These are phyloP conservation scores for Thuidium tamariscinum DNA, from an alignment of 225 moss, liverwort and hornwort species.

Conservation along the genomic window DNA sequence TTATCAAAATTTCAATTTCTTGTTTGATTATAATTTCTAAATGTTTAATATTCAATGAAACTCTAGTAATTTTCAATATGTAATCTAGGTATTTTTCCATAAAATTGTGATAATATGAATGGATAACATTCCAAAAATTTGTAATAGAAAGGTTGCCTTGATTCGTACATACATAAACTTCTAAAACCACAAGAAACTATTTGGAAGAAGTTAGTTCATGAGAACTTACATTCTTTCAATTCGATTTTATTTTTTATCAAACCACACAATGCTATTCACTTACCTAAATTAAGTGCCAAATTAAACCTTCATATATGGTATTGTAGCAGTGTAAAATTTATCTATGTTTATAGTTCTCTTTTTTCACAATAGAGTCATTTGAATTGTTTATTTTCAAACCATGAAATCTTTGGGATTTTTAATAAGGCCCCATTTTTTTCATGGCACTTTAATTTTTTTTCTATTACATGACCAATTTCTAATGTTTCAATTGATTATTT, in stretches of 20 bases:
- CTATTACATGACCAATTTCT: not conserved
- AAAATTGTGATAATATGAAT: too few species aligned
- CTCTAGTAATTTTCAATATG: too few species aligned
- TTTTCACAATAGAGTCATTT: not conserved
- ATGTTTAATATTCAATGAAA: too few species aligned
- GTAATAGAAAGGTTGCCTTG: not conserved
- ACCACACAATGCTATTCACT: not conserved
- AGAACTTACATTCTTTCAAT: not conserved
- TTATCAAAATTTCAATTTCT: too few species aligned
- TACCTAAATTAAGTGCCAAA: too few species aligned
- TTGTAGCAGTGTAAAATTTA: not conserved
- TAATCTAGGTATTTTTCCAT: too few species aligned
- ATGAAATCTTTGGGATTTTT: not conserved
- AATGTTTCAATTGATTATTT: not conserved
- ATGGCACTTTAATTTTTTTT: not conserved
- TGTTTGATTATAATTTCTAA: too few species aligned
- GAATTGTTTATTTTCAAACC: not conserved
- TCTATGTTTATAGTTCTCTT: not conserved
- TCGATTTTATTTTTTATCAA: not conserved
- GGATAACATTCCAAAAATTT: too few species aligned
- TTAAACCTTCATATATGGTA: too few species aligned
- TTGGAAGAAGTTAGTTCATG: not conserved
- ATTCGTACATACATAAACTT: not conserved
- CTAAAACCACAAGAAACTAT: not conserved
- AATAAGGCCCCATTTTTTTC: not conserved